Percentiles rank a stretch among this genome's conserved stretches.
Conservation (phyloP, 371 early-diverging fungal species). For the Mucor piriformis region DNA sequence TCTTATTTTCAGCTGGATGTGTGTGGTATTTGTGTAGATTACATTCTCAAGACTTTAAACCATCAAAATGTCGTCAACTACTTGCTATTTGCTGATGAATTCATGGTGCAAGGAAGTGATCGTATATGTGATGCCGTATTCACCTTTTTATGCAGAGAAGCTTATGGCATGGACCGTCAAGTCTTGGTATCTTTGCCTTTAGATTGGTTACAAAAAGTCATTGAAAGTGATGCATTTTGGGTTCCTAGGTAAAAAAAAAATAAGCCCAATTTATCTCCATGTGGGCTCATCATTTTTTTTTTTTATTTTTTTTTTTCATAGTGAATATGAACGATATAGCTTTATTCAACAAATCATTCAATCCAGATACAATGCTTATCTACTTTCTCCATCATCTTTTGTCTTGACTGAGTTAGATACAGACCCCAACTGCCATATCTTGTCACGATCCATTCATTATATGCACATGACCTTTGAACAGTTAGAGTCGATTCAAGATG, state of each 20-base stretch:
- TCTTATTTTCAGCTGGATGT: conserved; percentile 63
- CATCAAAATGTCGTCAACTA: conserved; percentile 56
- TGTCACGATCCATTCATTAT: conserved; percentile 49
- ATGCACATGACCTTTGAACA: conserved; percentile 66
- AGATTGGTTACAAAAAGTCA: conserved; percentile 57
- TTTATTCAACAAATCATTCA: conserved; percentile 54
- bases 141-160: conserved; percentile 66
- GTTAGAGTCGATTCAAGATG: conserved; percentile 43
- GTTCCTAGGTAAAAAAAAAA: conserved; percentile 50
- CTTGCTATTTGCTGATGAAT: conserved; percentile 57
- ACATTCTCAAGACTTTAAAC: conserved; percentile 49
- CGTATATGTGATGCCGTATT: conserved; percentile 60
- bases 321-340: conserved; percentile 61
- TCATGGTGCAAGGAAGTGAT: conserved; percentile 58
- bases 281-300: no score
- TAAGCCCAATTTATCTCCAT: no score
- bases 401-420: conserved; percentile 10
- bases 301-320: conserved; percentile 3
- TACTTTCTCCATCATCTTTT: background rate
- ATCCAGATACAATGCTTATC: conserved; percentile 12
- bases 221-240: conserved; percentile 70
- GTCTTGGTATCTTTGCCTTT: conserved; percentile 48
- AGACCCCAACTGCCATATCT: conserved; percentile 17
- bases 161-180: conserved; percentile 39
- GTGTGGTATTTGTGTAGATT: conserved; percentile 56